Base-by-base conservation (phyloP, 2,329 filamentous ascomycete species). In the Tricladium varicosporioides region DNA sequence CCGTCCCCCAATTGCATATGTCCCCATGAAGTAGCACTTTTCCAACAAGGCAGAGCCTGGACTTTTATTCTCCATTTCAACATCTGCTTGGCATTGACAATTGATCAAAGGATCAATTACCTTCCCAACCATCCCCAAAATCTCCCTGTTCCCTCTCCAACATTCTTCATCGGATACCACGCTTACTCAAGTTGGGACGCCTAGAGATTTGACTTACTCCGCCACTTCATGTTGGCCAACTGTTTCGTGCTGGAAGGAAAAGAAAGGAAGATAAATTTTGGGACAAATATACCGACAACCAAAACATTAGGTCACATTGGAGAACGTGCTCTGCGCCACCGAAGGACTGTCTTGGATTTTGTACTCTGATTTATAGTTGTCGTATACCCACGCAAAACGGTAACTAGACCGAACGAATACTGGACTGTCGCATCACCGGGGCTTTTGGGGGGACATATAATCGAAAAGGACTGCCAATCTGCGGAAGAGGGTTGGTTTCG, bases 1-100 rank as follows among this genome's bases (percentile, higher is more conserved):
- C 54, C 14, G 14, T 57, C 49, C 31, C 54, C 54, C 16, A n/a
- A 48, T 51, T 46, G 5, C 43, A 46, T 40, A 46, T 46, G 43
- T 22, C 43, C 18, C 15, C 43, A 15, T 16, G 43, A 11, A 46
- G 43, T n/a, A 46, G 18, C 43, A 46, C 15, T 27, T 27, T 27
- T 27, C 22, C 22, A 46, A 10, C 18, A 16, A 15, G 9, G 13
- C 13, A 51, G 46, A 48, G 53, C 48, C 48, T 50, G 32, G 40
- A 40, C 40, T 51, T 56, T 36, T 50, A 27, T 27, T 36, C 33
- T 9, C 15, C 43, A 32, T 42, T 19, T 51, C 46, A 16, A 32
- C 15, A 42, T 46, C n/a, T 33, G 45, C 53, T 56, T 51, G 53
- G 48, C 48, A 33, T 45, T n/a, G 32, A 15, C 22, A 42, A 45